These are phyloP conservation scores for Penstemon barbatus DNA, from an alignment of 257 asterid genomes.

Conservation along the genomic window DNA sequence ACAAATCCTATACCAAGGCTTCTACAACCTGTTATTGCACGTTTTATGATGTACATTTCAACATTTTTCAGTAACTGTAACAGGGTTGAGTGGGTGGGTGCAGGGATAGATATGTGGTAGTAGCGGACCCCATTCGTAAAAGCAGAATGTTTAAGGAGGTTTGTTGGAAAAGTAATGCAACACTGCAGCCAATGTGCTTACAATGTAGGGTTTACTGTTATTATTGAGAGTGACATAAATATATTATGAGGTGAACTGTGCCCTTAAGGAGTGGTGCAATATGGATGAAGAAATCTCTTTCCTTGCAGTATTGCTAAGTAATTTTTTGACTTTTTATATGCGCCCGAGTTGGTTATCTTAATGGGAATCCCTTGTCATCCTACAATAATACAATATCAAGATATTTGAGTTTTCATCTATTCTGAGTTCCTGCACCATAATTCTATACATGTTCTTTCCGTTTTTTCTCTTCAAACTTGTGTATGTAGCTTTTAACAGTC, in stretches of 20 bases:
- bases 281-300: constrained; percentile 16
- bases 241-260: not conserved
- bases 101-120: not conserved
- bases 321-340: not conserved
- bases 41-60: not conserved
- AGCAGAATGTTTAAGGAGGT: not conserved
- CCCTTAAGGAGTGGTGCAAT: constrained; percentile 5
- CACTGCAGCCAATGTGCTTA: not conserved
- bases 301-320: constrained; percentile 18
- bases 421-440: constrained; percentile 16
- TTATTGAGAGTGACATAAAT: not conserved
- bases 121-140: not conserved
- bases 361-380: not conserved
- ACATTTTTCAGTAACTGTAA: constrained; percentile 18
- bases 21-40: constrained; percentile 8
- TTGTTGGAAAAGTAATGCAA: constrained; percentile 2
- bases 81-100: constrained; percentile 16
- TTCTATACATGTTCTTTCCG: not conserved
- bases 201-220: not conserved
- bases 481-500: constrained; percentile 9
- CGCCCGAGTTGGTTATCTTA: not conserved
- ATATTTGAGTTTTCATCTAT: constrained; percentile 2
- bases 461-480: not conserved
- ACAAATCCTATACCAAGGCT: constrained; percentile 5
- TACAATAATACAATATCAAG: not conserved